Percentiles rank a stretch among this genome's conserved stretches.
phyloP scores from a whole-genome alignment of 73 alveolate genomes.

The Tetrahymena elliotti region DNA sequence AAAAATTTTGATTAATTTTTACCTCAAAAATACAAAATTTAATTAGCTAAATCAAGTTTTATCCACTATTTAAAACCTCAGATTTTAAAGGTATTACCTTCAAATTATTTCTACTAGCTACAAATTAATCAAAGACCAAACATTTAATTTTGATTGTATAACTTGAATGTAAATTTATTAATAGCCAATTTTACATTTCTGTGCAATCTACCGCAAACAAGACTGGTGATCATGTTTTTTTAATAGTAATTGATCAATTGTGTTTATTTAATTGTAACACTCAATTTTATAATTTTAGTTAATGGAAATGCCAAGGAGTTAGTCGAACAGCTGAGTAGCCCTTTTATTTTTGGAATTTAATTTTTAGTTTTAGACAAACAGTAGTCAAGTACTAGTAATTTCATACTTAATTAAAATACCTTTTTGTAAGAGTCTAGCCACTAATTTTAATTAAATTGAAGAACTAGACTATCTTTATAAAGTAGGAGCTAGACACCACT shows the following conservation, averaged over 20 bases:
- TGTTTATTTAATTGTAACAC: neutral
- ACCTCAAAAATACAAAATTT: neutral
- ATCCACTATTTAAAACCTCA: neutral
- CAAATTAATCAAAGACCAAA: neutral
- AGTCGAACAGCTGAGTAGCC: neutral
- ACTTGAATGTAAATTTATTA: neutral
- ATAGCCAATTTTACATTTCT: neutral
- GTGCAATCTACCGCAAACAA: neutral
- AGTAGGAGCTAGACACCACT: neutral
- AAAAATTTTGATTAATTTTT: neutral
- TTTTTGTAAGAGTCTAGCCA: neutral
- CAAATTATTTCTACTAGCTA: neutral
- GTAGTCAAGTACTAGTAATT: neutral
- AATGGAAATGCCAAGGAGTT: neutral
- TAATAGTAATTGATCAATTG: neutral
- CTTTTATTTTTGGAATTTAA: neutral
- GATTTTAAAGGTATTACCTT: neutral
- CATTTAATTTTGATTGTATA: neutral
- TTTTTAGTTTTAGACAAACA: neutral
- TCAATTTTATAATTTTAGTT: too few relatives aligned
- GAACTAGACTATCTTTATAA: neutral
- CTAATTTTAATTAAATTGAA: neutral
- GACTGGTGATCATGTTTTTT: neutral
- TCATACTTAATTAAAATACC: neutral
- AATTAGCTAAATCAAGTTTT: neutral